These are phyloP conservation scores for Tetrapyrgos nigripes DNA, from an alignment of 1,284 basidiomycete genomes.

Conservation along the genomic window DNA sequence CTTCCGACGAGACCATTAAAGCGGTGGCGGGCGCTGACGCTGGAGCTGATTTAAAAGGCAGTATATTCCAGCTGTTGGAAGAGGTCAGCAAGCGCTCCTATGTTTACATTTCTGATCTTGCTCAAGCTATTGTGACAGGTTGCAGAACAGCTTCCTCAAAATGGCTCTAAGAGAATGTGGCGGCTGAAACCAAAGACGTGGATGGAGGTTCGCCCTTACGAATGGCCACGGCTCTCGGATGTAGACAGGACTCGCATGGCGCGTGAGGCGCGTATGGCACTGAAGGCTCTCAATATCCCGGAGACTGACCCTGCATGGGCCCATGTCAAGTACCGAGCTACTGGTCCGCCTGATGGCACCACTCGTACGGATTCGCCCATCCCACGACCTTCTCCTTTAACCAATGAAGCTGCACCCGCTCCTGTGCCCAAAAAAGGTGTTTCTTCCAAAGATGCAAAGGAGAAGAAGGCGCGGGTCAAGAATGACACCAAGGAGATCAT, in stretches of 20 bases:
- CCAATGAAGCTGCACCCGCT: conserved; percentile 12
- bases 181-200: conserved; percentile 59
- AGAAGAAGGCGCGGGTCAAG: conserved; percentile 50
- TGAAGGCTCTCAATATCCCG: conserved; percentile 57
- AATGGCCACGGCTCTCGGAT: conserved; percentile 56
- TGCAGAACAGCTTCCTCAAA: conserved; percentile 48
- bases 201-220: conserved; percentile 72
- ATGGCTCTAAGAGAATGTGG: conserved; percentile 49
- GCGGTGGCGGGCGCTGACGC: conserved; percentile 46
- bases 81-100: conserved; percentile 44
- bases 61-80: conserved; percentile 50
- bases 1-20: conserved; percentile 49
- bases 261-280: conserved; percentile 52
- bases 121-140: conserved; percentile 42
- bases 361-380: conserved; percentile 2
- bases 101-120: conserved; percentile 1
- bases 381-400: conserved; percentile 10
- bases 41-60: conserved; percentile 38
- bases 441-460: conserved; percentile 50
- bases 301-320: conserved; percentile 64
- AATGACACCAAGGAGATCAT: conserved; percentile 50
- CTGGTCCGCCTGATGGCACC: conserved; percentile 13
- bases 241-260: conserved; percentile 52
- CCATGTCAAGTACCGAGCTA: conserved; percentile 40
- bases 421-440: conserved; percentile 46